Evolutionary conservation across 305 asterid species (phyloP).

Genomic region (Fraxinus sp.): DNA sequence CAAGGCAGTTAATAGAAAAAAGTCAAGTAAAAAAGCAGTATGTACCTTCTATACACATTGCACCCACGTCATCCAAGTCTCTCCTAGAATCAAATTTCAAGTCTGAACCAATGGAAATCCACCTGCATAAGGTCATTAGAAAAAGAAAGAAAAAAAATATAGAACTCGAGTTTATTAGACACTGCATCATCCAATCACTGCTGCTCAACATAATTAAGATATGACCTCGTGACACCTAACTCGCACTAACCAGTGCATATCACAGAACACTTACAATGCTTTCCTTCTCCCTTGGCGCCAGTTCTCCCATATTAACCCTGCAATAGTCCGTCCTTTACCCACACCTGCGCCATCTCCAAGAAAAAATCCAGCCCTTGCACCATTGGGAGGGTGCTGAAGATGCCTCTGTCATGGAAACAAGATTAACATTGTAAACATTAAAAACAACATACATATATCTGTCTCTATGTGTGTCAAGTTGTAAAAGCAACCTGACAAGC

Average conservation of each 20-base stretch:
- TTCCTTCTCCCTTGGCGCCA: constrained; percentile 90
- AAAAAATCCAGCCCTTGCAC: constrained; percentile 94
- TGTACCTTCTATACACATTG: constrained; percentile 73
- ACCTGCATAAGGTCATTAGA: constrained; percentile 53
- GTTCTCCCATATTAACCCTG: constrained; percentile 97
- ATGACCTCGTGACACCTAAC: constrained; percentile 3
- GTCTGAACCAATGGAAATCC: constrained; percentile 99
- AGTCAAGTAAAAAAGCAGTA: constrained; percentile 12
- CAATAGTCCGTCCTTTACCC: constrained; percentile 97
- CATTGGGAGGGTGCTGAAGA: constrained; percentile 78
- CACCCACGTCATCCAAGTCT: constrained; percentile 95
- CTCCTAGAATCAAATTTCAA: constrained; percentile 92
- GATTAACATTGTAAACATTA: background rate
- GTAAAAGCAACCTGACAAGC: constrained; percentile 79
- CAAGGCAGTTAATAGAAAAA: constrained; percentile 13
- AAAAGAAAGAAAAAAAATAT: constrained; percentile 10
- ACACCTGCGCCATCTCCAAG: constrained; percentile 99
- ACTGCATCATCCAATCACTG: constrained; percentile 13
- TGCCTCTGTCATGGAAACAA: constrained; percentile 62
- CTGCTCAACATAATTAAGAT: background rate
- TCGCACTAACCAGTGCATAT: constrained; percentile 16
- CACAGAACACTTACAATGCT: constrained; percentile 64
- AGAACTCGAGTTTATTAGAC: constrained; percentile 3
- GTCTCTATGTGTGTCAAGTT: constrained; percentile 4
- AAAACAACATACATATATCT: background rate